Evolutionary conservation across 106 monocot genomes (phyloP), one percentile per base, ranked within the genome.

Genomic region (Phalaenopsis aphrodite): DNA sequence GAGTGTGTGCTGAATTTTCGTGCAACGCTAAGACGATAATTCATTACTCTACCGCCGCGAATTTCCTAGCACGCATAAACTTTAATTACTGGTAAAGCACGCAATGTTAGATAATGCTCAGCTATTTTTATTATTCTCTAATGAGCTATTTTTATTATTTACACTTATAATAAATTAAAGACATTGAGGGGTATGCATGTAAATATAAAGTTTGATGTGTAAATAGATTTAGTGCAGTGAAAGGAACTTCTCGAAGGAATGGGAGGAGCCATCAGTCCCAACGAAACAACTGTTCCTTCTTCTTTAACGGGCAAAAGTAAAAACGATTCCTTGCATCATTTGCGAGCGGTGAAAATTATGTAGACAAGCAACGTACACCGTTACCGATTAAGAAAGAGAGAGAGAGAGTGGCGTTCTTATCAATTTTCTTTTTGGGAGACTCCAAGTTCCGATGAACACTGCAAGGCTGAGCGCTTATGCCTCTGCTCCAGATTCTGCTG

Each of bases 281-380:
- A 69, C 10, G 69, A 39, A 69, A 4, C 37, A 3, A 39, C 8
- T 11, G 69, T n/a, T 41, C 69, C 8, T 69, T 38, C 15, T 37
- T 38, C 10, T 69, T 69, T 38, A 37, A 38, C 5, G 38, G 69
- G 1, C 30, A 30, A 24, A 69, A 4, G 39, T 14, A 38, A 69
- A 69, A 69, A 14, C 69, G 69, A 69, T 30, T n/a, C 39, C 69
- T 69, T 38, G 14, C 14, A 12, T 38, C 8, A n/a, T 57, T 19
- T 69, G 3, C 69, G 3, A n/a, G 69, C 69, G 69, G 69, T 69
- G 69, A 69, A 69, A 69, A 69, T n/a, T 38, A 69, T 37, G 69
- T 9, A 69, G 30, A 65, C 23, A 61, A 37, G 36, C 68, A 12
- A 69, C 64, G 24, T 69, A 38, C 69, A 2, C 30, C 3, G 3